phyloP scores from a whole-genome alignment of 1,139 yeast species.

The Lodderomyces jiufengensis region DNA sequence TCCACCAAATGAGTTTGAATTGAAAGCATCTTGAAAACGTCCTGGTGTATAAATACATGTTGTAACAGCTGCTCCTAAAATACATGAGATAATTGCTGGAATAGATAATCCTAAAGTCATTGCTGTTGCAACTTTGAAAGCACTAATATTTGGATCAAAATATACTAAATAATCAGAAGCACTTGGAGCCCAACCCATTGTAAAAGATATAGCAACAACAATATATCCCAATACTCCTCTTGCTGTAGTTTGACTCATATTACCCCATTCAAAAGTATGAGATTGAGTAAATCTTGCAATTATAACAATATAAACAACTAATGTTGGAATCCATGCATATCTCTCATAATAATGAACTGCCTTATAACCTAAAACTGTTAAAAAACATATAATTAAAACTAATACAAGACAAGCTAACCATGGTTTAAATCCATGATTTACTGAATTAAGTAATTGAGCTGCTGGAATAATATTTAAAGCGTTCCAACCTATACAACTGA shows the following conservation, averaged over 20 bases:
- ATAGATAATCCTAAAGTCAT: slow-evolving; percentile 27
- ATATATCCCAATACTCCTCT: slow-evolving; percentile 28
- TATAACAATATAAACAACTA: slow-evolving; percentile 24
- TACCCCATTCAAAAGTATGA: slow-evolving; percentile 22
- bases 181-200: slow-evolving; percentile 30
- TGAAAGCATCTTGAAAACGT: slow-evolving; percentile 17
- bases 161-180: slow-evolving; percentile 32
- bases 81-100: slow-evolving; percentile 24
- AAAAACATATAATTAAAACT: slow-evolving; percentile 23
- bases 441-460: slow-evolving; percentile 25
- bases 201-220: slow-evolving; percentile 27
- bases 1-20: slow-evolving; percentile 26
- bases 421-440: slow-evolving; percentile 25
- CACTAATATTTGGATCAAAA: slow-evolving; percentile 22
- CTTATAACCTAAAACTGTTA: slow-evolving; percentile 29
- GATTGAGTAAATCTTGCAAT: slow-evolving; percentile 25
- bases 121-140: slow-evolving; percentile 24
- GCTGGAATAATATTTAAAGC: slow-evolving; percentile 32
- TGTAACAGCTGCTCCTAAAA: slow-evolving; percentile 31
- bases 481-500: slow-evolving; percentile 36
- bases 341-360: slow-evolving; percentile 27
- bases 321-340: slow-evolving; percentile 29
- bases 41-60: slow-evolving; percentile 16
- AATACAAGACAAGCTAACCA: slow-evolving; percentile 33
- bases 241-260: slow-evolving; percentile 36